phyloP scores from a whole-genome alignment of 2,329 filamentous ascomycete genomes.

The Fusarium torreyae region DNA sequence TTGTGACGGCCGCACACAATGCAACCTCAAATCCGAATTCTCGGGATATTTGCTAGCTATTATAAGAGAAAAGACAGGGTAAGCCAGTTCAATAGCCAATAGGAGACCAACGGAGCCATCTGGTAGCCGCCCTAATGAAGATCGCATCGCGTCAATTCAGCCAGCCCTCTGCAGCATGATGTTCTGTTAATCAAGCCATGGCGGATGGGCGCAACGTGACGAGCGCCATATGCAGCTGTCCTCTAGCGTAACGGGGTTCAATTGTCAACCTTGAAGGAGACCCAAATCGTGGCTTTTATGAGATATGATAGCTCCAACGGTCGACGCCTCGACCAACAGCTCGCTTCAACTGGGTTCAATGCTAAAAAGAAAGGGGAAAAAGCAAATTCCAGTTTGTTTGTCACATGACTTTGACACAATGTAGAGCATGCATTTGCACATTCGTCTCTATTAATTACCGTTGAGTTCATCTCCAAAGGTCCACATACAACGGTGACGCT shows the following conservation, averaged over 20 bases:
- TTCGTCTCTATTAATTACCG: background rate
- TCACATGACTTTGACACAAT: conserved; percentile 20
- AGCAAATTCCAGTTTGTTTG: conserved; percentile 4
- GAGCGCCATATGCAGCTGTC: conserved; percentile 24
- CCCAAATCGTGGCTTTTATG: conserved; percentile 39
- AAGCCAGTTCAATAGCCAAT: conserved; percentile 20
- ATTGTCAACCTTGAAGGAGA: background rate
- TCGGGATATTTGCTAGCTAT: conserved; percentile 14
- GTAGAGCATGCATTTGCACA: conserved; percentile 2
- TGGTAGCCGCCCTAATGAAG: conserved; percentile 6
- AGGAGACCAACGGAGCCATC: background rate
- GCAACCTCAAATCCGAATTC: conserved; percentile 30
- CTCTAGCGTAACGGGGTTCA: conserved; percentile 36
- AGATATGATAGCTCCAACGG: conserved; percentile 40
- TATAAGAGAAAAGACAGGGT: background rate
- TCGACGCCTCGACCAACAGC: conserved; percentile 12
- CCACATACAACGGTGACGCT: conserved; percentile 14
- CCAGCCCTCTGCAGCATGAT: conserved; percentile 12
- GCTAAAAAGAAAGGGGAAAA: background rate
- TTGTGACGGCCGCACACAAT: conserved; percentile 19
- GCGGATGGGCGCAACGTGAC: conserved; percentile 9
- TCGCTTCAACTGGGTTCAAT: background rate
- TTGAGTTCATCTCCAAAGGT: background rate
- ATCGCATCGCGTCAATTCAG: conserved; percentile 22
- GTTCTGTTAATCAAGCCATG: background rate